Base-by-base conservation (phyloP, 345 rosid species). In the Salix suchowensis region DNA sequence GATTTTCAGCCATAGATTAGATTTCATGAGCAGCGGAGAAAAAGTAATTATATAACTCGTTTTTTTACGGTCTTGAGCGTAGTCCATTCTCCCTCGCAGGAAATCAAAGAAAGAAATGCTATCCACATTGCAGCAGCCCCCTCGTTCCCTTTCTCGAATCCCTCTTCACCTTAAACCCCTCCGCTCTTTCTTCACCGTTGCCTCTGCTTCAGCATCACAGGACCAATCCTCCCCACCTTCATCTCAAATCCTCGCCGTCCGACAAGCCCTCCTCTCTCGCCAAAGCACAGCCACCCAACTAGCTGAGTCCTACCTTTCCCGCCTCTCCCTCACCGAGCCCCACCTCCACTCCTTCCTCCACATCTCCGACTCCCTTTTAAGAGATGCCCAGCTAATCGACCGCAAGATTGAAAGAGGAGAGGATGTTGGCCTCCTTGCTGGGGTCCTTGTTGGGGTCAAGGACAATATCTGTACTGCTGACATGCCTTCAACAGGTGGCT, bases 401-500 rank as follows among this genome's bases (percentile, higher is more conserved):
- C 80, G 77, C 55, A 81, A 77, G 82, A 85, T 92, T 34, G 68
- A 74, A 2, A 84, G 76, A 40, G 91, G 89, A 15, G 96, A 89
- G 72, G 87, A 84, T 9, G 78, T 94, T 13, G 96, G 94, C 68
- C 94, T 90, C 68, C 89, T 91, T 26, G 92, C 97, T 58, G 97
- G 98, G 13, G 93, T 92, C 39, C 66, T 92, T 4, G 92, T 92
- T 9, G 98, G 88, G 1, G 90, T 92, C 40, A 94, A 92, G 85
- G 98, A 94, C 82, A 92, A 94, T 76, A 91, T 94, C 5, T 92
- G 97, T 68, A 94, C 97, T 1, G 81, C 88, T 48, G 94, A 89
- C 81, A 91, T 92, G 98, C 98, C 96, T 24, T 91, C 94, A 40
- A 94, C 97, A 0, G 93, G 90, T 6, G 98, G 91, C 61, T 94